These are phyloP conservation scores for Chlamydomonas sp. DNA, from an alignment of 139 green algal species.

Conservation along the genomic window DNA sequence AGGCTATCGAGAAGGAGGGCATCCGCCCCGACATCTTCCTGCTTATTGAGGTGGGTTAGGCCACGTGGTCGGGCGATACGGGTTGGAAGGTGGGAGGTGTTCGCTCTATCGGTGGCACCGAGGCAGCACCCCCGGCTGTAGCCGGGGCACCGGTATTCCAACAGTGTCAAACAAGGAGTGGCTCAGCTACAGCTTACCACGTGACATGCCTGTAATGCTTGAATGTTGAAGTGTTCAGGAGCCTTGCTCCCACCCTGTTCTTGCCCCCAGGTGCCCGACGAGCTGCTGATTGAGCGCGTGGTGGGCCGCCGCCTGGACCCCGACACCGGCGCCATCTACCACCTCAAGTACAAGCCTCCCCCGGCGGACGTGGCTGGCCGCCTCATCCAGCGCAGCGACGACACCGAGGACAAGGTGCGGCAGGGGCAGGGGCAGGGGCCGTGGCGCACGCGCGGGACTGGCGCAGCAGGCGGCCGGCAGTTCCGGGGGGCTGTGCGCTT, in stretches of 20 bases:
- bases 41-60: conserved; percentile 80
- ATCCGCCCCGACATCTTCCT: conserved; percentile 97
- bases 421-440: neutral
- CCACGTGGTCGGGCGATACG: neutral
- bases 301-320: conserved; percentile 94
- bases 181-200: neutral
- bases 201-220: neutral
- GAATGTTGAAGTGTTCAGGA: neutral
- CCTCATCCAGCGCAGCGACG: conserved; percentile 85
- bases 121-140: no score
- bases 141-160: no score
- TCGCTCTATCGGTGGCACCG: no score
- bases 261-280: conserved; percentile 87
- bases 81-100: no score
- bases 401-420: conserved; percentile 94
- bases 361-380: conserved; percentile 75
- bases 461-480: no score
- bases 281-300: conserved; percentile 94
- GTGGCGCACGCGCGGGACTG: neutral
- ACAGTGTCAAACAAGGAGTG: no score
- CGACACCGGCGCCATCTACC: conserved; percentile 94
- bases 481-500: no score
- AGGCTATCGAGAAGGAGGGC: conserved; percentile 91
- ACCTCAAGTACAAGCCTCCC: conserved; percentile 91
- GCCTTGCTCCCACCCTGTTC: neutral